Base-by-base conservation (phyloP, 2,329 filamentous ascomycete genomes). In the Pestalotiopsis sp. region DNA sequence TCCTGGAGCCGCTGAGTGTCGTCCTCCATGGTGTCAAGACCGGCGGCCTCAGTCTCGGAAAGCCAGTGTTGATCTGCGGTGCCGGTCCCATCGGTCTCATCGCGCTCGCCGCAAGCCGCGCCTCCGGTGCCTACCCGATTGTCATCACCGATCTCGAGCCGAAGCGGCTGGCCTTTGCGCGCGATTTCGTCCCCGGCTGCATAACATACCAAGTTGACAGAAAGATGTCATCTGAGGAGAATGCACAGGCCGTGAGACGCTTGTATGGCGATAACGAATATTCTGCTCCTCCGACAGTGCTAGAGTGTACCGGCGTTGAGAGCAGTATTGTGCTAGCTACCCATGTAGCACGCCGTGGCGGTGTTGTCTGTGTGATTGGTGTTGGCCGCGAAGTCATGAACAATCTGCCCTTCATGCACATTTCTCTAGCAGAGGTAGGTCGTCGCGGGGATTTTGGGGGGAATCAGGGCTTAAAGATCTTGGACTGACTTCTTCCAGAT, bases 231-330 rank as follows among this genome's bases (percentile, higher is more conserved):
- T 77, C 83, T 0, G 78, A 87, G 71, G 82, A 81, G 17, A 89
- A 88, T 67, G 87, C 86, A 0, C 80, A 79, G 68, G 81, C 79
- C 11, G 88, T 91, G 68, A 79, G 87, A 61, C 77, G 78, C n/a
- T 70, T 91, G 5, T 91, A 90, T 41, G 76, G 74, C 11, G 69
- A 73, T 6, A 80, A 82, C 5, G 87, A 90, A 72, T 90, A 90
- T 72, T 79, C 80, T 12, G 86, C 87, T 31, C 89, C 90, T 0
- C 81, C 86, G 13, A 86, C 86, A 0, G 86, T 90, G 2, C 81
- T 91, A 2, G 90, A 92, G 77, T 92, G 90, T 72, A 92, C 90
- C 0, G 90, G 90, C 0, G 86, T 91, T 0, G 89, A 92, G 78
- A 89, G 84, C 73, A 90, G 88, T 73, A 82, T 92, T 9, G 81